Conservation (phyloP, 2,329 filamentous ascomycete genomes). For the Gyromitra esculenta region DNA sequence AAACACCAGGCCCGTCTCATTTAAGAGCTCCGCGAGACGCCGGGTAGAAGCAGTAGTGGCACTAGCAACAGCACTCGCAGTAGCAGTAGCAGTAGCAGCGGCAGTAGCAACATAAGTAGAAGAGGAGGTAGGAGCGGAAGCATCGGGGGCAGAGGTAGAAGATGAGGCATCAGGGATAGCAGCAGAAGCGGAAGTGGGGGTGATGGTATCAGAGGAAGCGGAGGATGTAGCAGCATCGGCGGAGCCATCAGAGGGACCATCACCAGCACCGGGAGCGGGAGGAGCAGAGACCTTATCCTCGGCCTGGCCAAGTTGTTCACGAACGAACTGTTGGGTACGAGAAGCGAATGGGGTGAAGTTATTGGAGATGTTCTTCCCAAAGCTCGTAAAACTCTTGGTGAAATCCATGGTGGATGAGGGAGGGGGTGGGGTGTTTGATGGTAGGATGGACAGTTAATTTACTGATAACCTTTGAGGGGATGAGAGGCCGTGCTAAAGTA, state of each 20-base stretch:
- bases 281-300: constrained; percentile 79
- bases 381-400: constrained; percentile 74
- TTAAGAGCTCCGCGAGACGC: constrained; percentile 49
- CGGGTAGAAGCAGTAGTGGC: constrained; percentile 45
- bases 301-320: constrained; percentile 93
- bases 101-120: constrained; percentile 43
- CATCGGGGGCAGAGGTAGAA: constrained; percentile 25
- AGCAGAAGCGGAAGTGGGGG: constrained; percentile 40
- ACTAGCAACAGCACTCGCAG: constrained; percentile 34
- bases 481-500: neutral
- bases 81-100: constrained; percentile 39
- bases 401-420: constrained; percentile 62
- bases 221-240: constrained; percentile 30
- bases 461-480: constrained; percentile 14
- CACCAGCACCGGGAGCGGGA: constrained; percentile 43
- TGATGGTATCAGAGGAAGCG: constrained; percentile 49
- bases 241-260: constrained; percentile 34
- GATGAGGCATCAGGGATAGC: constrained; percentile 16
- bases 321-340: constrained; percentile 95
- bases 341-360: constrained; percentile 88
- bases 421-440: neutral
- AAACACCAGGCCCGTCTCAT: constrained; percentile 48
- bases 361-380: constrained; percentile 74
- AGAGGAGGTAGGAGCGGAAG: constrained; percentile 38
- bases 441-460: neutral